These are phyloP conservation scores for Cyclotella kingstonii DNA, from an alignment of 108 stramenopile genomes.

Conservation along the genomic window DNA sequence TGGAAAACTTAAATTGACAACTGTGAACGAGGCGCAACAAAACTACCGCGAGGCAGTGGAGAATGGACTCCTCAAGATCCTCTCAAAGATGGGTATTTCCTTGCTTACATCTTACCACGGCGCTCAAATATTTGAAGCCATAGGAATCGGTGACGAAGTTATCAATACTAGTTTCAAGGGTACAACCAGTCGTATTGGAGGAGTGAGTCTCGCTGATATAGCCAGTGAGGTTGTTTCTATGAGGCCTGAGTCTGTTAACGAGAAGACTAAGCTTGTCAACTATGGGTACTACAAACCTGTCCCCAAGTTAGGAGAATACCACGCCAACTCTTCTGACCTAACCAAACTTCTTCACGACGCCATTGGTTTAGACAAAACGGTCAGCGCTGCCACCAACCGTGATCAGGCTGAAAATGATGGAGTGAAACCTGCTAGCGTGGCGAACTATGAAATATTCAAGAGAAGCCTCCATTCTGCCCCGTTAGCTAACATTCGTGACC, in stretches of 20 bases:
- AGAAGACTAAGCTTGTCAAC: slow-evolving; percentile 80
- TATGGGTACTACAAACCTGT: slow-evolving; percentile 92
- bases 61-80: slow-evolving; percentile 91
- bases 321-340: slow-evolving; percentile 91
- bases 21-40: slow-evolving; percentile 83
- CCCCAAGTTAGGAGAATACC: slow-evolving; percentile 90
- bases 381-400: slow-evolving; percentile 77
- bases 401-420: slow-evolving; percentile 79
- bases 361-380: slow-evolving; percentile 83
- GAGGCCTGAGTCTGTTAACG: slow-evolving; percentile 73
- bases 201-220: slow-evolving; percentile 72
- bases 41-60: slow-evolving; percentile 91
- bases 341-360: slow-evolving; percentile 91
- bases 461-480: slow-evolving; percentile 77
- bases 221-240: slow-evolving; percentile 81
- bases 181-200: slow-evolving; percentile 90
- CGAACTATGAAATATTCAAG: slow-evolving; percentile 89
- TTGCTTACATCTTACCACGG: slow-evolving; percentile 91
- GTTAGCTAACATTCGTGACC: slow-evolving; percentile 89
- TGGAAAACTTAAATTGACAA: slow-evolving; percentile 70
- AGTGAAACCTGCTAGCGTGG: slow-evolving; percentile 69
- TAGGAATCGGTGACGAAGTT: slow-evolving; percentile 89
- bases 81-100: slow-evolving; percentile 96
- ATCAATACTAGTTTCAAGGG: slow-evolving; percentile 92
- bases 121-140: slow-evolving; percentile 96